phyloP scores from a whole-genome alignment of 805 yeast genomes.

The Metschnikowia matae region DNA sequence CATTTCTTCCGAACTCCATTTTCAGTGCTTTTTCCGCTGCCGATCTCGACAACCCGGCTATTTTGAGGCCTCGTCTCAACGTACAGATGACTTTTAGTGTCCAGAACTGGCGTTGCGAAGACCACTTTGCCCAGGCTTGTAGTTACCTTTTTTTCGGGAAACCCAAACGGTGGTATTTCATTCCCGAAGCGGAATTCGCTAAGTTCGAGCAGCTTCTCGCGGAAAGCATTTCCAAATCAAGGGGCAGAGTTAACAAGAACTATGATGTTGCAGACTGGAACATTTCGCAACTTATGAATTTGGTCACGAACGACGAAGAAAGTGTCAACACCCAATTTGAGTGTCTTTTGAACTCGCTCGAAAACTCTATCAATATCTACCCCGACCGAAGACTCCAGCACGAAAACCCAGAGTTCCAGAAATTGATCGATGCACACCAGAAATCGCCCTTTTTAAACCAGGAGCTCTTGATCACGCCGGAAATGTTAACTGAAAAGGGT shows the following conservation, averaged over 20 bases:
- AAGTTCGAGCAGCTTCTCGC: constrained; percentile 45
- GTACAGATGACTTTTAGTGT: constrained; percentile 53
- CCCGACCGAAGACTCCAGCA: constrained; percentile 27
- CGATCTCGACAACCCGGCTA: constrained; percentile 41
- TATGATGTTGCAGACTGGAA: constrained; percentile 19
- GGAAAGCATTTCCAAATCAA: constrained; percentile 15
- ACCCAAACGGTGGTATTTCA: constrained; percentile 54
- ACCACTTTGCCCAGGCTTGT: constrained; percentile 51
- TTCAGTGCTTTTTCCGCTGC: constrained; percentile 40
- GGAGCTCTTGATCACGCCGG: constrained; percentile 49
- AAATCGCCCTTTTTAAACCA: constrained; percentile 26
- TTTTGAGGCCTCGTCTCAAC: constrained; percentile 42
- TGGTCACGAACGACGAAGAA: constrained; percentile 16
- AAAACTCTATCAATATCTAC: constrained; percentile 26
- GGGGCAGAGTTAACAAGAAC: constrained; percentile 17
- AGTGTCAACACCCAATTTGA: constrained; percentile 22
- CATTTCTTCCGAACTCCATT: constrained; percentile 47
- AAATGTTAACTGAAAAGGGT: constrained; percentile 42
- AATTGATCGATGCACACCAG: constrained; percentile 11
- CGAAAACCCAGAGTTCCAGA: constrained; percentile 21
- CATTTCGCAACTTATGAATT: constrained; percentile 15
- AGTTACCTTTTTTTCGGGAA: constrained; percentile 58
- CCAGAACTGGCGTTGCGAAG: constrained; percentile 57
- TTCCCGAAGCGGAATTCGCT: constrained; percentile 52
- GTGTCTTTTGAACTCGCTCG: constrained; percentile 27